phyloP scores from a whole-genome alignment of 106 monocot genomes.

The Dendrobium nobile region DNA sequence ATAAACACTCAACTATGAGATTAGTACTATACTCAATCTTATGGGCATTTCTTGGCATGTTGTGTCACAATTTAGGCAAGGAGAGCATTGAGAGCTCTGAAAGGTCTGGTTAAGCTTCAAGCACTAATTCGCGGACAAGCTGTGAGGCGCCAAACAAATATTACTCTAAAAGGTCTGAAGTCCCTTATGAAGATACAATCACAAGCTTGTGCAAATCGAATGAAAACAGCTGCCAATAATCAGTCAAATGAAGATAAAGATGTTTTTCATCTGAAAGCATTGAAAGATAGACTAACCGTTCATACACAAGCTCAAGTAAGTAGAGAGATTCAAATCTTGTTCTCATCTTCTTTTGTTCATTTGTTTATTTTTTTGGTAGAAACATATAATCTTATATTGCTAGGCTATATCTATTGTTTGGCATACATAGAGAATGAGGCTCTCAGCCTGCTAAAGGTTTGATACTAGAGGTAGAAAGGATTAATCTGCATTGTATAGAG shows the following conservation, averaged over 20 bases:
- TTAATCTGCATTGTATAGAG: no score
- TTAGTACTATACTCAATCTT: no score
- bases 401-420: background rate
- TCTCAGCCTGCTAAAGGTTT: no score
- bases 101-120: constrained; percentile 54
- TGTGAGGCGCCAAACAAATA: constrained; percentile 38
- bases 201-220: constrained; percentile 26
- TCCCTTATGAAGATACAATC: constrained; percentile 56
- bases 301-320: constrained; percentile 1
- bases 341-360: background rate
- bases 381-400: background rate
- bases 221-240: constrained; percentile 7
- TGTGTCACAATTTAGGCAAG: constrained; percentile 26
- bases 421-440: no score
- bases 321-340: background rate
- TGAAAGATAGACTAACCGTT: background rate
- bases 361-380: background rate
- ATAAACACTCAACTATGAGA: no score
- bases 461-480: no score
- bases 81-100: constrained; percentile 50
- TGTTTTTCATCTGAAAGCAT: constrained; percentile 2
- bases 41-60: no score
- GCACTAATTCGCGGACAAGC: constrained; percentile 55
- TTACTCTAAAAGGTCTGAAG: constrained; percentile 36
- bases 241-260: constrained; percentile 5